Conservation (phyloP, 169 alveolate species). For the Plasmodium malariae region DNA sequence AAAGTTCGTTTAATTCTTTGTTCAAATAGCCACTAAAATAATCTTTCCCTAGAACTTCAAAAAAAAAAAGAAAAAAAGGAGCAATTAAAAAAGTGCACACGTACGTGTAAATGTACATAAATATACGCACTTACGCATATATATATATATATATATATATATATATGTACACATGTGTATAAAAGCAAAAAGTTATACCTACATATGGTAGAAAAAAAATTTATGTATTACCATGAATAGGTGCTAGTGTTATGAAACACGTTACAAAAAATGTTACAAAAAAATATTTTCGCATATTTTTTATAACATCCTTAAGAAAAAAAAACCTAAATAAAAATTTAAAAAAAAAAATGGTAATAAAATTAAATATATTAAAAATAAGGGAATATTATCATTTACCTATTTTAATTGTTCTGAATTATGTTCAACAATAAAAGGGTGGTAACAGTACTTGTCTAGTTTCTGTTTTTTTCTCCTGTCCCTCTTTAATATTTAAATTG, state of each 20-base stretch:
- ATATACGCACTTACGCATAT: background rate
- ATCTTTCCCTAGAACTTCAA: conserved; percentile 23
- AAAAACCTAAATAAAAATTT: background rate
- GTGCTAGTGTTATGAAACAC: conserved; percentile 15
- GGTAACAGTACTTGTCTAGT: conserved; percentile 9
- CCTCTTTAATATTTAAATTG: background rate
- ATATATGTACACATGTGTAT: background rate
- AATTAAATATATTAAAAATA: background rate
- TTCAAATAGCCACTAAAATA: conserved; percentile 18
- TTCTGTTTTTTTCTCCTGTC: background rate
- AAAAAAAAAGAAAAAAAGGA: background rate
- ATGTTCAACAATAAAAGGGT: background rate
- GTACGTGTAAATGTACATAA: background rate
- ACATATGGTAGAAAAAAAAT: background rate
- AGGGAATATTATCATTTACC: conserved; percentile 10
- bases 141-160: background rate
- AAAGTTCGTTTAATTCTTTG: conserved; percentile 30
- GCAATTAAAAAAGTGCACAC: background rate
- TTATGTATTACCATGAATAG: conserved; percentile 30
- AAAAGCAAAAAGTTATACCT: background rate
- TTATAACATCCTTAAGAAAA: conserved; percentile 39
- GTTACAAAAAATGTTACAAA: conserved; percentile 34
- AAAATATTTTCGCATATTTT: conserved; percentile 41
- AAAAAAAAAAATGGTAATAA: background rate
- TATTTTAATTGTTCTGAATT: conserved; percentile 5